Percentiles rank a stretch among this genome's conserved stretches.
phyloP scores from a whole-genome alignment of 2,329 filamentous ascomycete genomes.

The Penicillium sp. region DNA sequence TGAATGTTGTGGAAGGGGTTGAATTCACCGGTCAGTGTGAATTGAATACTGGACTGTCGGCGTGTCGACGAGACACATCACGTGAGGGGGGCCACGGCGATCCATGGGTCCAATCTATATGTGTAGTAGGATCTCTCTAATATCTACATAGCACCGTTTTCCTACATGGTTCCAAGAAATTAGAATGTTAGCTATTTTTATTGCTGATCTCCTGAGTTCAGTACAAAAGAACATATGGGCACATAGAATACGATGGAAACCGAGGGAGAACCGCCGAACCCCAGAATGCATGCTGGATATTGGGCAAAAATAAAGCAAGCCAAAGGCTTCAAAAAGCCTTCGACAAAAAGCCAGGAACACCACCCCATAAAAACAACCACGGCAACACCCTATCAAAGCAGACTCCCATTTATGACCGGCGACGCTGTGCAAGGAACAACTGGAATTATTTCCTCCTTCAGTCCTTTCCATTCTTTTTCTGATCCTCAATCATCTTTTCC shows the following conservation, averaged over 20 bases:
- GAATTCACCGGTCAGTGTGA: neutral
- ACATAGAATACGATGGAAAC: slow-evolving; percentile 9
- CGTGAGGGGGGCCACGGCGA: neutral
- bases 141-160: too few relatives aligned
- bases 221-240: slow-evolving; percentile 14
- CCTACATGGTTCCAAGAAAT: too few relatives aligned
- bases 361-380: slow-evolving; percentile 16
- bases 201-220: slow-evolving; percentile 19
- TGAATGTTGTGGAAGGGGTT: neutral
- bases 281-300: slow-evolving; percentile 30
- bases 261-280: slow-evolving; percentile 21
- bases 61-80: neutral
- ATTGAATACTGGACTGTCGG: neutral
- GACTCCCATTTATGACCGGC: slow-evolving; percentile 19
- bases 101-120: neutral
- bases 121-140: too few relatives aligned
- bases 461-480: slow-evolving; percentile 29
- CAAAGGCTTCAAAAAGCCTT: slow-evolving; percentile 3
- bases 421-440: slow-evolving; percentile 22
- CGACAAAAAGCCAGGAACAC: slow-evolving; percentile 3
- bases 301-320: slow-evolving; percentile 15
- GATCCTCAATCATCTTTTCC: slow-evolving; percentile 70
- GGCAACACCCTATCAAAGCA: slow-evolving; percentile 22
- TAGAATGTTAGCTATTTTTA: too few relatives aligned
- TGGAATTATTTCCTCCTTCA: slow-evolving; percentile 20